Evolutionary conservation across 1,139 yeast genomes (phyloP).

Genomic region (Pichia norvegensis): DNA sequence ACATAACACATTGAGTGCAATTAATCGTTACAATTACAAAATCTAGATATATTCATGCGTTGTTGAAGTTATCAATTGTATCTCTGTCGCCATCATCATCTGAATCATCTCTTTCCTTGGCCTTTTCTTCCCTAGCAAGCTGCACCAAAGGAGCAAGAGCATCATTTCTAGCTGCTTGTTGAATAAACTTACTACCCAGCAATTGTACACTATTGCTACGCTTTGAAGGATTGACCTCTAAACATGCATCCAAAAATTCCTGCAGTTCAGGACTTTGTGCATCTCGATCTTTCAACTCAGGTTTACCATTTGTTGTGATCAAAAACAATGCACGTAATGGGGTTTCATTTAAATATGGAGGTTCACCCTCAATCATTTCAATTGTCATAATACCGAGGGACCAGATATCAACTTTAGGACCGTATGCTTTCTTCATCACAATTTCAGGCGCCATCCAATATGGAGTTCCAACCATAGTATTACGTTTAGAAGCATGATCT

Average conservation of each 20-base stretch:
- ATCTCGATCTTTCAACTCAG: slow-evolving; percentile 83
- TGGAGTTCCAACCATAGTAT: slow-evolving; percentile 99
- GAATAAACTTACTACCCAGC: slow-evolving; percentile 62
- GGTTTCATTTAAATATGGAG: slow-evolving; percentile 92
- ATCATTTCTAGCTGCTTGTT: slow-evolving; percentile 61
- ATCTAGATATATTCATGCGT: background rate
- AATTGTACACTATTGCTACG: slow-evolving; percentile 78
- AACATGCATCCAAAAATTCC: slow-evolving; percentile 66
- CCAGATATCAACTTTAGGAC: slow-evolving; percentile 97
- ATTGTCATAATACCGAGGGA: slow-evolving; percentile 95
- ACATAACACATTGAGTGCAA: background rate
- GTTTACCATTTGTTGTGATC: slow-evolving; percentile 95
- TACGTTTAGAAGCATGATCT: slow-evolving; percentile 76
- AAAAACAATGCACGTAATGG: slow-evolving; percentile 86
- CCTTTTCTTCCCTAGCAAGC: slow-evolving; percentile 76
- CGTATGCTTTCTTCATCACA: slow-evolving; percentile 87
- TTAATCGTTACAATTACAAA: background rate
- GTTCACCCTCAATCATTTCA: slow-evolving; percentile 99
- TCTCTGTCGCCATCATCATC: slow-evolving; percentile 2
- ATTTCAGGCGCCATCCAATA: slow-evolving; percentile 99
- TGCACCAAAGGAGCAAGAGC: slow-evolving; percentile 85
- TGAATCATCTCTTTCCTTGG: slow-evolving; percentile 40
- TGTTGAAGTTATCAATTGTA: slow-evolving; percentile 1
- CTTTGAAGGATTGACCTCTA: slow-evolving; percentile 77
- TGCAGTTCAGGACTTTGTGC: slow-evolving; percentile 60